A percentile compares a stretch with the other conserved stretches of the same genome.
Conservation (phyloP, 768 basidiomycete species). For the Rhodotorula graminis region DNA sequence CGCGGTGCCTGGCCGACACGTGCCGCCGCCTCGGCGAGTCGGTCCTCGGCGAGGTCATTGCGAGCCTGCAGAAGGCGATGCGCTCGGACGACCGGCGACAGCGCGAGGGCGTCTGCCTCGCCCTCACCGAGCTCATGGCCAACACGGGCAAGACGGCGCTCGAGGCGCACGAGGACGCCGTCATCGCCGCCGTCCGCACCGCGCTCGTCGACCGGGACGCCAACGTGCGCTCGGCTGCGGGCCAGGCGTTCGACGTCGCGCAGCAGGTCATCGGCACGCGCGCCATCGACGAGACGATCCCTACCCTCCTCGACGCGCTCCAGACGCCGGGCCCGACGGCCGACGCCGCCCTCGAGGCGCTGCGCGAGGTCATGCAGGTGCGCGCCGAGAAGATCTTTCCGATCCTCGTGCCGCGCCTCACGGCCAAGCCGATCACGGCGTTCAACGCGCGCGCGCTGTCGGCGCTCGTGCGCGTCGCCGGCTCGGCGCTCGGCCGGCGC, state of each 20-base stretch:
- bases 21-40: slow-evolving; percentile 95
- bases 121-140: slow-evolving; percentile 83
- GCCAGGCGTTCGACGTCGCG: slow-evolving; percentile 80
- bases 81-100: slow-evolving; percentile 52
- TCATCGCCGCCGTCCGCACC: slow-evolving; percentile 74
- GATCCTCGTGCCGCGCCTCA: slow-evolving; percentile 87
- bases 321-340: slow-evolving; percentile 87
- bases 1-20: slow-evolving; percentile 76
- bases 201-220: slow-evolving; percentile 84
- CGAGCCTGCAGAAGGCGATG: slow-evolving; percentile 61
- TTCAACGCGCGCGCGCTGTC: slow-evolving; percentile 92
- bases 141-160: slow-evolving; percentile 76
- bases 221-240: slow-evolving; percentile 81
- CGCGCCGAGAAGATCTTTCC: slow-evolving; percentile 95
- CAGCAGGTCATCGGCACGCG: slow-evolving; percentile 84
- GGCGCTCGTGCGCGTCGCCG: slow-evolving; percentile 88
- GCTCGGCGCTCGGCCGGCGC: slow-evolving; percentile 77
- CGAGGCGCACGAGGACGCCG: slow-evolving; percentile 72
- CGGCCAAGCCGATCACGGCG: slow-evolving; percentile 79
- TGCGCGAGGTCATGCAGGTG: slow-evolving; percentile 71
- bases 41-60: slow-evolving; percentile 74
- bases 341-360: slow-evolving; percentile 88
- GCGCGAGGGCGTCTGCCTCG: slow-evolving; percentile 77
- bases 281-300: slow-evolving; percentile 94
- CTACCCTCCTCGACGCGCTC: slow-evolving; percentile 85